phyloP scores from a whole-genome alignment of 1,284 basidiomycete species.

The Trichosporon asahii region DNA sequence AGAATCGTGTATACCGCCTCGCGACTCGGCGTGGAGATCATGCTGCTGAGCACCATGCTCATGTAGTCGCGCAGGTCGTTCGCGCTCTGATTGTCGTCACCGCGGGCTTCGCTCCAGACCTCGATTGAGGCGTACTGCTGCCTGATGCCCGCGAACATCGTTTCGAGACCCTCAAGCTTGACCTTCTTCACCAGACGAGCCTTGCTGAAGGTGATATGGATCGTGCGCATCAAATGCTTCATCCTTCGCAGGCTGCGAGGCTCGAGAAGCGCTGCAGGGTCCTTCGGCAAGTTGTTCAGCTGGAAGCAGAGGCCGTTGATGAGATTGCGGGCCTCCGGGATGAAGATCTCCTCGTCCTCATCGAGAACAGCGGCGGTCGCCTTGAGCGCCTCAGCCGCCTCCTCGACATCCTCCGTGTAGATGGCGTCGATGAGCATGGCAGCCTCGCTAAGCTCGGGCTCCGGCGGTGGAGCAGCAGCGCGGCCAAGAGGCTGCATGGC shows the following conservation, averaged over 20 bases:
- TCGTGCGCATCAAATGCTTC: conserved; percentile 85
- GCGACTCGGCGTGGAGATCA: conserved; percentile 85
- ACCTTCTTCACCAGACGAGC: conserved; percentile 17
- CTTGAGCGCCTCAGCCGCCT: conserved; percentile 92
- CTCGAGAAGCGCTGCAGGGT: conserved; percentile 68
- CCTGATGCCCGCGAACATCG: conserved; percentile 16
- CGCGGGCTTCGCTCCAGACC: conserved; percentile 14
- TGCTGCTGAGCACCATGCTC: conserved; percentile 93
- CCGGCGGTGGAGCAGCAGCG: not conserved
- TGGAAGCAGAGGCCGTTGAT: conserved; percentile 66
- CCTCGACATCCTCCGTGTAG: conserved; percentile 65
- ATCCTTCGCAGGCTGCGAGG: conserved; percentile 82
- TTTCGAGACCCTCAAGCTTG: conserved; percentile 20
- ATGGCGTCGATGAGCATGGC: conserved; percentile 37
- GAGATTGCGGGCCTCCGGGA: conserved; percentile 57
- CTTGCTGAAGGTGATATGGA: conserved; percentile 22
- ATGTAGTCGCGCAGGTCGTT: conserved; percentile 89
- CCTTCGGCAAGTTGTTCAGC: conserved; percentile 68
- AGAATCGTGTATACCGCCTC: conserved; percentile 87
- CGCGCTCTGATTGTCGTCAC: conserved; percentile 58
- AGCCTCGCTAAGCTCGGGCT: conserved; percentile 8
- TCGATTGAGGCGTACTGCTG: conserved; percentile 21
- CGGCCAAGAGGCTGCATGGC: conserved; percentile 32
- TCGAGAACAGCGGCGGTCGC: conserved; percentile 77
- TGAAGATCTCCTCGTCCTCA: conserved; percentile 61